Evolutionary conservation across 164 flowering plant genomes (phyloP).

Genomic region (Piper betle): DNA sequence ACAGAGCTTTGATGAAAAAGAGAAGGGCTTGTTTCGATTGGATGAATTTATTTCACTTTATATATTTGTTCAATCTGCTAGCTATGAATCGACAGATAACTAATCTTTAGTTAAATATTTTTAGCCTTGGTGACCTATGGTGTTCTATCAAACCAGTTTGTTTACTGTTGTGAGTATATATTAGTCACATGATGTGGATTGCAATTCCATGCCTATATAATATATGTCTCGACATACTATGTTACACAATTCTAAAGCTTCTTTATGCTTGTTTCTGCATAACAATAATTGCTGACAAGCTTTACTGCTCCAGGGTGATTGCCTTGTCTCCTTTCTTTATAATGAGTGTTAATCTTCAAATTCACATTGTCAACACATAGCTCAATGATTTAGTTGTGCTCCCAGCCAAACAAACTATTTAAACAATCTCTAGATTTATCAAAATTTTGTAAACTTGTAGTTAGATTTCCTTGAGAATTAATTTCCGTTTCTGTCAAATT

Average conservation of each 20-base stretch:
- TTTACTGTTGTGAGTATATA: conserved; percentile 54
- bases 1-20: conserved; percentile 78
- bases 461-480: neutral
- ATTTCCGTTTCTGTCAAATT: neutral
- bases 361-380: neutral
- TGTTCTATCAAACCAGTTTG: conserved; percentile 26
- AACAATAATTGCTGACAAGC: too few relatives aligned
- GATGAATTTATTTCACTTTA: conserved; percentile 76
- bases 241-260: neutral
- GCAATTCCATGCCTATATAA: neutral
- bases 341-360: neutral
- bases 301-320: neutral
- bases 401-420: neutral
- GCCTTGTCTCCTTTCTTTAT: neutral
- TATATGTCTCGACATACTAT: neutral
- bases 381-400: neutral
- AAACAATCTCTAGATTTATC: too few relatives aligned
- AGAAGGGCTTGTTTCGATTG: conserved; percentile 51
- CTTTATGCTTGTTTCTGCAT: too few relatives aligned
- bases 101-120: neutral
- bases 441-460: neutral
- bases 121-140: neutral
- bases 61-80: conserved; percentile 64
- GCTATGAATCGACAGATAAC: conserved; percentile 24
- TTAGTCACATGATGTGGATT: neutral